Base-by-base conservation (phyloP, 1,284 basidiomycete species). In the Macrocybe sp. region DNA sequence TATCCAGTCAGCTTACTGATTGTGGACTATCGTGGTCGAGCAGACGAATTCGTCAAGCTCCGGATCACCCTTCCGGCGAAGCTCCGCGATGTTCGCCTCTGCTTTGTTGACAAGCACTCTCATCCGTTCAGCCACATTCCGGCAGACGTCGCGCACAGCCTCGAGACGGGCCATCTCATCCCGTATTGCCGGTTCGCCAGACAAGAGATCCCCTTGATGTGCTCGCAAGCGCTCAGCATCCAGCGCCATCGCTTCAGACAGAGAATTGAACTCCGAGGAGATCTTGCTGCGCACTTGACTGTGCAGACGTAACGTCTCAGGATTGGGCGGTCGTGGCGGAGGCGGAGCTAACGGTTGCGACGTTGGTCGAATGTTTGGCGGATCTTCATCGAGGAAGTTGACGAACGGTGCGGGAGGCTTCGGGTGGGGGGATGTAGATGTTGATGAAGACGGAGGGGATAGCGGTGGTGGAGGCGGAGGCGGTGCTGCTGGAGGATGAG, bases 81-180 rank as follows among this genome's bases (percentile, higher is more conserved):
- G 67, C 55, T 88, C 85, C 10, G 74, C 66, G 30, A 95, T 70
- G 54, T 85, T 84, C 45, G 73, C 65, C 58, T 91, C 83, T 11
- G 82, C 87, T 45, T 77, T 73, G 1, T 69, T 61, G 1, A 97
- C 81, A 1, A 83, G 77, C 35, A 65, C 73, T 29, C 74, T 73
- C 55, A 92, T 70, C 50, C 89, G 79, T 30, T 73, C 75, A 33
- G 85, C 80, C 10, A 94, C 93, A 40, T 75, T 81, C 50, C 73
- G 74, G 68, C 97, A 99, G 7, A 99, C 94, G 57, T 91, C 90
- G 49, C 85, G 78, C n/a, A 99, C 97, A 16, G 94, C 95, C 65
- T 90, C 85, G 28, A 99, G 74, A n/a, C 97, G 79, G 4, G 85
- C 89, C 83, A 92, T 93, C 71, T 99, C 97, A 68, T 99, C 97